Conservation (phyloP, 371 early-diverging fungal species). For the Zopfochytrium polystomum region DNA sequence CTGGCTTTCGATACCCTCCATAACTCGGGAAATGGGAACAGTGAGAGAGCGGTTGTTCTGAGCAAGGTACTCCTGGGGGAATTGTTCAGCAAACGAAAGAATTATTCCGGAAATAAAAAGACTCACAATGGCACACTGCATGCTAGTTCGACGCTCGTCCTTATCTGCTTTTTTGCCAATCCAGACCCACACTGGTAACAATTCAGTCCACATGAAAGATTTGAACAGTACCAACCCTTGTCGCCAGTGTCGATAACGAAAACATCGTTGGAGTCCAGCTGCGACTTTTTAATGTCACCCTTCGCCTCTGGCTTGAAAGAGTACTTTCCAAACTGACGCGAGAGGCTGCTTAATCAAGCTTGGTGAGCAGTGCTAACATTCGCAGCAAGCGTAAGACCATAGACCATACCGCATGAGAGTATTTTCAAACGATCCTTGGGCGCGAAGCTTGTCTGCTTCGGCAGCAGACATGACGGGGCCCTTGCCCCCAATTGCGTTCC, state of each 20-base stretch:
- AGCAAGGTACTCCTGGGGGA: conserved; percentile 47
- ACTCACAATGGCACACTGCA: no score
- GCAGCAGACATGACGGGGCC: conserved; percentile 54
- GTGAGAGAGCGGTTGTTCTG: conserved; percentile 48
- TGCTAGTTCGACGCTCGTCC: no score
- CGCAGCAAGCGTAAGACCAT: background rate
- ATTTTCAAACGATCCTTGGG: conserved; percentile 44
- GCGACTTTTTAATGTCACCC: conserved; percentile 44
- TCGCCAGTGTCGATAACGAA: conserved; percentile 60
- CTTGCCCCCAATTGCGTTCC: conserved; percentile 64
- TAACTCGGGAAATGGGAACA: conserved; percentile 63
- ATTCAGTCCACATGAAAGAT: conserved; percentile 19
- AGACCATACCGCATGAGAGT: conserved; percentile 48
- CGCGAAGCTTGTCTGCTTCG: conserved; percentile 37
- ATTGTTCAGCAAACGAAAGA: background rate
- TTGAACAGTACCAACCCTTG: conserved; percentile 59
- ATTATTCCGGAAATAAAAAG: no score
- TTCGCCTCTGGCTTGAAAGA: conserved; percentile 52
- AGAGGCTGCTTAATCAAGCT: no score
- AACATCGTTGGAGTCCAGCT: conserved; percentile 59
- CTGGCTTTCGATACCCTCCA: conserved; percentile 59
- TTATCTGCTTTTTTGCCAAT: no score
- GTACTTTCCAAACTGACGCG: conserved; percentile 42
- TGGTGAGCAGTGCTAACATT: background rate
- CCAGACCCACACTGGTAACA: no score